These are phyloP conservation scores for Glutinoglossum americanum DNA, from an alignment of 495 filamentous ascomycete species.

Conservation along the genomic window DNA sequence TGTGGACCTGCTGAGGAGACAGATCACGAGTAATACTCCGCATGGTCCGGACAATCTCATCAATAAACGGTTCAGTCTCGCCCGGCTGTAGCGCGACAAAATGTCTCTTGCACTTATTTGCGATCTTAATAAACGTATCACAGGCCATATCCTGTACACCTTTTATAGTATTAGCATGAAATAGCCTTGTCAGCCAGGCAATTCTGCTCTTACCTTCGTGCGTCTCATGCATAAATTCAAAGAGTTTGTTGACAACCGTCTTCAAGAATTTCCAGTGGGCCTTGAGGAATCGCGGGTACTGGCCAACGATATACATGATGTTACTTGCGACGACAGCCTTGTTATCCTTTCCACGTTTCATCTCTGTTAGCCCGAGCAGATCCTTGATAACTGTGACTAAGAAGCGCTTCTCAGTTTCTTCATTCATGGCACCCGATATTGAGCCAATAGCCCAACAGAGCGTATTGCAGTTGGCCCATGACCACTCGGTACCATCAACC, in stretches of 20 bases:
- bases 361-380: slow-evolving; percentile 89
- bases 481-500: slow-evolving; percentile 91
- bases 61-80: slow-evolving; percentile 89
- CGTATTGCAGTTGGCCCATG: slow-evolving; percentile 98
- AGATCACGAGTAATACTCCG: slow-evolving; percentile 87
- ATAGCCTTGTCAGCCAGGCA: not conserved
- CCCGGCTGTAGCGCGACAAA: slow-evolving; percentile 92
- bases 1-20: slow-evolving; percentile 91
- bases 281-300: slow-evolving; percentile 94
- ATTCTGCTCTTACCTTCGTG: slow-evolving; percentile 51
- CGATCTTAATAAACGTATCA: slow-evolving; percentile 99
- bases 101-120: slow-evolving; percentile 89
- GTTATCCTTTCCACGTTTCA: slow-evolving; percentile 98
- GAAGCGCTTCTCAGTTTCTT: slow-evolving; percentile 97
- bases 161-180: slow-evolving; percentile 20
- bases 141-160: slow-evolving; percentile 99
- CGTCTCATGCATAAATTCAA: slow-evolving; percentile 99
- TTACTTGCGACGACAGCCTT: slow-evolving; percentile 98
- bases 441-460: slow-evolving; percentile 99
- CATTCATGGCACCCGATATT: slow-evolving; percentile 96
- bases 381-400: slow-evolving; percentile 97
- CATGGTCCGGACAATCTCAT: slow-evolving; percentile 92
- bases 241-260: slow-evolving; percentile 98
- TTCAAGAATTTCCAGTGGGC: slow-evolving; percentile 99
- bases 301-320: slow-evolving; percentile 99